Base-by-base conservation (phyloP, 2,329 filamentous ascomycete genomes). In the Teratosphaeria nubilosa region DNA sequence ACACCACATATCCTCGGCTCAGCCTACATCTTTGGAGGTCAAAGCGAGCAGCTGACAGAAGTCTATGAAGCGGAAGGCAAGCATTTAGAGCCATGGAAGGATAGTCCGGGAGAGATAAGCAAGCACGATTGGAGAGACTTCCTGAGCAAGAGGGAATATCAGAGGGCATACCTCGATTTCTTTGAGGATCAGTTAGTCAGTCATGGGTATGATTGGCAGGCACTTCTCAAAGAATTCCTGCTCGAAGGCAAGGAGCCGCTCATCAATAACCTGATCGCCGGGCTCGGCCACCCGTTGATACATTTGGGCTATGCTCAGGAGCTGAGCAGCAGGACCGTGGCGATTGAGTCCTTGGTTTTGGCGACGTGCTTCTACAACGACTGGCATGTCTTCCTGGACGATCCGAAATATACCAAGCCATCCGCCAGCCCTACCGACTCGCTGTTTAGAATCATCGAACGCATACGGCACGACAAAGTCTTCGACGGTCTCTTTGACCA, bases 271-370 rank as follows among this genome's bases (percentile, higher is more conserved):
- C 75, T 96, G 45, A 84, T 95, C 56, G 81, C 86, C 51, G 90
- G 90, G 56, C 81, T 96, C 60, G 92, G 87, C 20, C 90, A 96
- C 67, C 89, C 92, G 1, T 78, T 97, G n/a, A 94, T 97, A 59
- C 94, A 97, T 68, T 80, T 99, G 2, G 91, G 85, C n/a, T 96
- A 95, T 70, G 94, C 91, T 10, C 92, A 87, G 69, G 92, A 99
- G 76, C 80, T 97, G 66, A 83, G 88, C 61, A 94, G 83, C 65
- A 87, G 86, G 59, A 92, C 95, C 63, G 72, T 97, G 22, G 91
- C 86, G 53, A 94, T 96, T 74, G 94, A 99, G 76, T 88, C 91
- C 0, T 80, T 99, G 0, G 85, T 83, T 0, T 78, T 96, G 61
- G 78, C 85, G 0, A 74, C 82, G 20, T 82, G 80, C 59, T 82